Conservation (phyloP, 2,329 filamentous ascomycete species). For the Pestalotiopsis sp. region DNA sequence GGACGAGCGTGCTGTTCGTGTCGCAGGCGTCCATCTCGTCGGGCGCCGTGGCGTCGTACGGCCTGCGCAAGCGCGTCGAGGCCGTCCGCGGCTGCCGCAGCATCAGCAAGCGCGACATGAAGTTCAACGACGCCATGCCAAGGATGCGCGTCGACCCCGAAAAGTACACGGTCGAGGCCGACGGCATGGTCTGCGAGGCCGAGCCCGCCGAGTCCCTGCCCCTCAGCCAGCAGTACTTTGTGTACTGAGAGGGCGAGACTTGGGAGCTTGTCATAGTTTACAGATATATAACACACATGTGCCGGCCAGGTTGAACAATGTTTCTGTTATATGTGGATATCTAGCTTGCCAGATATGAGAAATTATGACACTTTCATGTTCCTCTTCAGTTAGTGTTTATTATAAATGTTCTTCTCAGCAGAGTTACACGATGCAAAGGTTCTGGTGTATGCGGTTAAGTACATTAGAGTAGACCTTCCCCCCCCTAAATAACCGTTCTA, state of each 20-base stretch:
- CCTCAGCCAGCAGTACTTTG: conserved; percentile 75
- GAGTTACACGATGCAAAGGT: no score
- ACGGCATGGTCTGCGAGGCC: conserved; percentile 73
- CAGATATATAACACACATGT: no score
- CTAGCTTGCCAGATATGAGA: no score
- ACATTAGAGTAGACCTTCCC: no score
- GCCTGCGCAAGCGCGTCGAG: conserved; percentile 78
- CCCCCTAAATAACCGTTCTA: no score
- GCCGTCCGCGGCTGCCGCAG: conserved; percentile 75
- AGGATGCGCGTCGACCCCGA: conserved; percentile 92
- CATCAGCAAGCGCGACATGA: conserved; percentile 86
- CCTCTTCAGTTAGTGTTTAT: no score
- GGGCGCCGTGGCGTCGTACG: conserved; percentile 72
- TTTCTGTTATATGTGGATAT: no score
- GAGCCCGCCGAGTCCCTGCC: conserved; percentile 74
- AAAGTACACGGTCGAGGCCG: conserved; percentile 84
- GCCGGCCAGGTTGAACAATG: no score
- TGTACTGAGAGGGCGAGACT: conserved; percentile 56
- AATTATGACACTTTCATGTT: no score
- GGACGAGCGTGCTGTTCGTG: conserved; percentile 80
- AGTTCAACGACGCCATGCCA: conserved; percentile 81
- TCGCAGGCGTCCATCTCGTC: conserved; percentile 70
- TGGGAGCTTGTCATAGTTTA: no score
- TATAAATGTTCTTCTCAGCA: no score
- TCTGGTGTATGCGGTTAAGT: no score